A percentile compares a stretch with the other conserved stretches of the same genome.
These are phyloP conservation scores for Cercospora sp. DNA, from an alignment of 2,329 filamentous ascomycete species.

Conservation along the genomic window DNA sequence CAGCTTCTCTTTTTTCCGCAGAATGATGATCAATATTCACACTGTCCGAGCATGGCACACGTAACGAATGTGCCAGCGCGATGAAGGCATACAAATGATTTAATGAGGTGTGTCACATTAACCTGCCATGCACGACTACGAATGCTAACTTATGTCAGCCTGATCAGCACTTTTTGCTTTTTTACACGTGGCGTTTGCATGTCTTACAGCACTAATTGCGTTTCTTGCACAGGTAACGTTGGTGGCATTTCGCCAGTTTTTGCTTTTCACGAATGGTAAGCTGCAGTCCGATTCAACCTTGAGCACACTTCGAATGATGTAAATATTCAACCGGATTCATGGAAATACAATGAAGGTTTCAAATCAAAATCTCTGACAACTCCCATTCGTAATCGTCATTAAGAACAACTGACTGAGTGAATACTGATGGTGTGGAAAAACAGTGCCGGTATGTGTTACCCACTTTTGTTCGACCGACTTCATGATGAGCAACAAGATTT, in stretches of 20 bases:
- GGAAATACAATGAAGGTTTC: conserved; percentile 25
- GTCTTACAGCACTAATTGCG: not conserved
- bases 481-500: conserved; percentile 60
- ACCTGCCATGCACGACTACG: not conserved
- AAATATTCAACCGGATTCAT: conserved; percentile 24
- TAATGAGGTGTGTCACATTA: not conserved
- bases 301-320: conserved; percentile 24
- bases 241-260: not conserved
- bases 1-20: not conserved
- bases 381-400: not conserved
- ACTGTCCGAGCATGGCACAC: conserved; percentile 64
- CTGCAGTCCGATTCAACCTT: not conserved
- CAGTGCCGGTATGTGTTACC: not conserved
- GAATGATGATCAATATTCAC: conserved; percentile 51
- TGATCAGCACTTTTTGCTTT: not conserved
- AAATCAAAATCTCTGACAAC: conserved; percentile 35
- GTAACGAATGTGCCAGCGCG: conserved; percentile 47
- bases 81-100: conserved; percentile 9
- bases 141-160: not conserved
- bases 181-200: not conserved
- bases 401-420: not conserved
- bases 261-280: conserved; percentile 12
- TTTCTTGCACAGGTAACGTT: not conserved
- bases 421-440: not conserved
- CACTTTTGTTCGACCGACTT: not conserved